A percentile compares a stretch with the other conserved stretches of the same genome.
These are phyloP conservation scores for Podospora pseudocomata DNA, from an alignment of 495 filamentous ascomycete genomes.

Conservation along the genomic window DNA sequence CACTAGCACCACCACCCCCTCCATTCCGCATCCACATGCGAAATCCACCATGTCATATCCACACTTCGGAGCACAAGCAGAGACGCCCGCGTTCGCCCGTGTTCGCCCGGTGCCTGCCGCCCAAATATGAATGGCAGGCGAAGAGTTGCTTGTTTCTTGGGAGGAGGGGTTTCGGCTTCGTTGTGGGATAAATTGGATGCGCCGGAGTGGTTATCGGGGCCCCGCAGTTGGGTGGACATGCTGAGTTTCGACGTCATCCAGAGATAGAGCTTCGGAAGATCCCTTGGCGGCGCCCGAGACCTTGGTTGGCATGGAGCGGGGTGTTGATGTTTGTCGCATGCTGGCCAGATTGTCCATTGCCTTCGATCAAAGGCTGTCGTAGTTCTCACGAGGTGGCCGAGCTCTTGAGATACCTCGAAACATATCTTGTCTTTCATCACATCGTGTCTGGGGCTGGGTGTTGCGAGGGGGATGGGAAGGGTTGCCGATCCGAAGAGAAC, in stretches of 20 bases:
- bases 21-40: constrained; percentile 1
- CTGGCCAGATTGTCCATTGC: background rate
- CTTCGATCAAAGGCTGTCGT: background rate
- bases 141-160: background rate
- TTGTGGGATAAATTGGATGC: background rate
- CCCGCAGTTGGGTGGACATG: background rate
- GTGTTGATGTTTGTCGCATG: background rate
- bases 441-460: constrained; percentile 1
- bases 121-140: background rate
- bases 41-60: constrained; percentile 2
- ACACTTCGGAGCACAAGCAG: constrained; percentile 4
- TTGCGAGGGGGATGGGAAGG: background rate
- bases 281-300: background rate
- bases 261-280: background rate
- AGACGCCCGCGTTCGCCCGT: background rate
- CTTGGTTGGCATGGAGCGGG: background rate
- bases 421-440: constrained; percentile 18
- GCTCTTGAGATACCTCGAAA: constrained; percentile 10
- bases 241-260: background rate
- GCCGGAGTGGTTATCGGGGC: background rate
- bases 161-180: background rate
- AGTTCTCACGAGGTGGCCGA: background rate
- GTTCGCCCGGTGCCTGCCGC: constrained; percentile 2
- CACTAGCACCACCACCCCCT: constrained; percentile 3
- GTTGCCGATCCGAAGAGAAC: constrained; percentile 9